Evolutionary conservation across 1,284 basidiomycete species (phyloP), one percentile per base, ranked within the genome.

Genomic region (Ceratorhiza oryzae-sativae): DNA sequence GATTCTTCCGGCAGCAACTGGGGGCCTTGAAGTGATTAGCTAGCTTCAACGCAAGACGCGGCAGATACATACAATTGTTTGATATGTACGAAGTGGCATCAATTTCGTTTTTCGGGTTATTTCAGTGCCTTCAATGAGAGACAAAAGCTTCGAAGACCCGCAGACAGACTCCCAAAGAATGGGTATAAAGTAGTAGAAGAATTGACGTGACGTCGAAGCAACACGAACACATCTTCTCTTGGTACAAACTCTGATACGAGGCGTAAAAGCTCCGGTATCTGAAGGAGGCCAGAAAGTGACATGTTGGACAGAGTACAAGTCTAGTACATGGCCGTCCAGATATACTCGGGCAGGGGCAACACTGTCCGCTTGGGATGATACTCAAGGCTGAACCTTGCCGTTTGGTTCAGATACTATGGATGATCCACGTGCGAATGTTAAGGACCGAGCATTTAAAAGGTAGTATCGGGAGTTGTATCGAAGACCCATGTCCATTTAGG

Each of bases 51-150:
- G n/a, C n/a, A n/a, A n/a, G n/a, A n/a, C n/a, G n/a, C n/a, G n/a
- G n/a, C n/a, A n/a, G n/a, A n/a, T n/a, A 53, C 49, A 25, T 25
- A 53, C 49, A 53, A 53, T 53, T 53, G 23, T 53, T 25, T 32
- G 25, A 25, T 25, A 30, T 10, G 32, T 27, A 53, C 49, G 25
- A 25, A 10, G 15, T 49, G n/a, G 13, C 6, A 15, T 0, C 15
- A 23, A 18, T n/a, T 8, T 6, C 18, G 32, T 30, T 6, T 30
- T 32, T 53, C 25, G 49, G 13, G 5, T 8, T 6, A 25, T 53
- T 27, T 53, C 15, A 20, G 55, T 23, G 20, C 55, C 55, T 10
- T 58, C 34, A 3, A 58, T 58, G 3, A 58, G 36, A 3, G 32
- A 18, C 13, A 58, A 58, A 32, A 58, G n/a, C 15, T 36, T 30